Evolutionary conservation across 2,329 filamentous ascomycete genomes (phyloP).

Genomic region (Neonectria neomacrospora): DNA sequence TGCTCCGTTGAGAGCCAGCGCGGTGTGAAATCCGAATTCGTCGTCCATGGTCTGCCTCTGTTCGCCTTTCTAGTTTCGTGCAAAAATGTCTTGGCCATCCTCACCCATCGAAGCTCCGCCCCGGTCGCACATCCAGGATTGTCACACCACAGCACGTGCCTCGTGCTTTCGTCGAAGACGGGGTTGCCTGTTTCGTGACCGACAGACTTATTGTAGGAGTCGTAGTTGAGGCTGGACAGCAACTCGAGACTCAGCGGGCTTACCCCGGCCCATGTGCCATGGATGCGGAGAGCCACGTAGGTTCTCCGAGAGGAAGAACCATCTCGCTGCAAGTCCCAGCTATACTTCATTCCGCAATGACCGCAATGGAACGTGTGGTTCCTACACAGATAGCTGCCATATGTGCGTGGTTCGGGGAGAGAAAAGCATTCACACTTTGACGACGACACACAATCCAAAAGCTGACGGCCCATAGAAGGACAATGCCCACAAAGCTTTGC

Average conservation of each 20-base stretch:
- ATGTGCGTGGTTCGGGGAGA: not conserved
- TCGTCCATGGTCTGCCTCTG: not conserved
- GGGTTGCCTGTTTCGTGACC: not conserved
- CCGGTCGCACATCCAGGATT: slow-evolving; percentile 13
- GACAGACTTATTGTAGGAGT: not conserved
- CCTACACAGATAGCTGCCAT: not conserved
- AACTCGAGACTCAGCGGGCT: not conserved
- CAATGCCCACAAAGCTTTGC: not conserved
- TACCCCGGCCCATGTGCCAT: not conserved
- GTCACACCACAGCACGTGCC: slow-evolving; percentile 18
- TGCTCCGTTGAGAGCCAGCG: not conserved
- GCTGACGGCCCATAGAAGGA: not conserved
- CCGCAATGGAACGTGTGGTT: not conserved
- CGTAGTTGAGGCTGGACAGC: slow-evolving; percentile 5
- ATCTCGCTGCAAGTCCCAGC: not conserved
- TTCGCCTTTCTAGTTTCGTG: not conserved
- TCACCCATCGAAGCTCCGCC: slow-evolving; percentile 6
- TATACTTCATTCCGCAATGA: not conserved
- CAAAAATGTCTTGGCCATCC: slow-evolving; percentile 10
- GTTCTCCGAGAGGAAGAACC: not conserved
- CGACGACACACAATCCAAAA: slow-evolving; percentile 4
- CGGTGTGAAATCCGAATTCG: not conserved
- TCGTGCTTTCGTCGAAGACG: slow-evolving; percentile 12
- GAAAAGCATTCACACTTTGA: slow-evolving; percentile 17
- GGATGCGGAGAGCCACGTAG: not conserved